Evolutionary conservation across 176 grass and related monocot species (phyloP).

Genomic region (Oryza coarctata): DNA sequence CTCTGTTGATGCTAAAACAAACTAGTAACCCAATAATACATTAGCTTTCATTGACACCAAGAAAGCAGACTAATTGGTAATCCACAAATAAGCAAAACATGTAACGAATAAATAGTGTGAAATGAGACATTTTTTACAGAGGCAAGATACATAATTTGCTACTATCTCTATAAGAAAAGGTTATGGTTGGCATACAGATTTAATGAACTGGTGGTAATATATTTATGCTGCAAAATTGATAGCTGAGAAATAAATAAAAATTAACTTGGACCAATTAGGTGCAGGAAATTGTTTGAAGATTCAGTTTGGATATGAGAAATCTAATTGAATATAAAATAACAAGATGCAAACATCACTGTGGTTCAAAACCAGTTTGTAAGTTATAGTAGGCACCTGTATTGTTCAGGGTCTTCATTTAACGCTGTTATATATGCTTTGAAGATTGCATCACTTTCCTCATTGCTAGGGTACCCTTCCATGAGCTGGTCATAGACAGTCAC

Average conservation of each 20-base stretch:
- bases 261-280: background rate
- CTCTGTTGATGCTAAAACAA: conserved; percentile 27
- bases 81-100: conserved; percentile 2
- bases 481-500: conserved; percentile 93
- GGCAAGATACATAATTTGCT: background rate
- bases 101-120: background rate
- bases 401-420: conserved; percentile 80
- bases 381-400: conserved; percentile 64
- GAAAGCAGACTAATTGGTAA: conserved; percentile 18
- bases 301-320: background rate
- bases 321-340: background rate
- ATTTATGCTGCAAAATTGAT: conserved; percentile 4
- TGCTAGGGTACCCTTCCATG: conserved; percentile 92
- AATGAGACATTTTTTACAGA: conserved; percentile 18
- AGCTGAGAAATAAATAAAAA: background rate
- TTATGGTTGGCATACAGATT: background rate
- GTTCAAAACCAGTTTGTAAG: background rate
- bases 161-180: background rate
- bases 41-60: conserved; percentile 16
- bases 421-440: conserved; percentile 80
- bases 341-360: conserved; percentile 20
- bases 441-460: conserved; percentile 71
- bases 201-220: background rate
- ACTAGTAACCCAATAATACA: conserved; percentile 12
- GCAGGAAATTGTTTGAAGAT: background rate